phyloP scores from a whole-genome alignment of 148 eudicot genomes.

The Nepenthes mirabilis region DNA sequence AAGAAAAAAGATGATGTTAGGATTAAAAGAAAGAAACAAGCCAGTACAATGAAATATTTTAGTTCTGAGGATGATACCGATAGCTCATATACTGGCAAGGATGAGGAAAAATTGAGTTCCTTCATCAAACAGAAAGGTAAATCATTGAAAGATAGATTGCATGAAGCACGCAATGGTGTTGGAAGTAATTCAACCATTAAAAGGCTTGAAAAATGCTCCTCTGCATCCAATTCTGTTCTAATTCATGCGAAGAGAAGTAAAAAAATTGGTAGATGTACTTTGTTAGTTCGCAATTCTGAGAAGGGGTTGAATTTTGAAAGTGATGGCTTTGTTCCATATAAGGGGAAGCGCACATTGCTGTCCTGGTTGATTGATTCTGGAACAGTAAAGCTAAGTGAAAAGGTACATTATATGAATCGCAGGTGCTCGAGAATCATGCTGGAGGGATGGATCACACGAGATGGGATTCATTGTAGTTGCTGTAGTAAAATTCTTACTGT shows the following conservation, averaged over 20 bases:
- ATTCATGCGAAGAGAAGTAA: conserved; percentile 49
- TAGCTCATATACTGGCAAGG: conserved; percentile 37
- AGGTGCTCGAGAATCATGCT: conserved; percentile 43
- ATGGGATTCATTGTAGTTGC: conserved; percentile 90
- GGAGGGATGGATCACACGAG: conserved; percentile 84
- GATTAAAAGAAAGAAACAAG: conserved; percentile 23
- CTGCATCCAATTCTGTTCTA: conserved; percentile 17
- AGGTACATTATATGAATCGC: conserved; percentile 71
- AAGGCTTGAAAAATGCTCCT: conserved; percentile 16
- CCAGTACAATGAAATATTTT: conserved; percentile 19
- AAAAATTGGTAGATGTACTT: conserved; percentile 71
- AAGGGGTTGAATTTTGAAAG: conserved; percentile 40
- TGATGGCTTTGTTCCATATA: conserved; percentile 67
- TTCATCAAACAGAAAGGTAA: conserved; percentile 34
- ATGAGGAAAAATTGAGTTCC: conserved; percentile 37
- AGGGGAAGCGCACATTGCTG: conserved; percentile 69
- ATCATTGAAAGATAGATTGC: conserved; percentile 28
- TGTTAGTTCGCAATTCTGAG: conserved; percentile 62
- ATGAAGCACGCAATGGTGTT: conserved; percentile 26
- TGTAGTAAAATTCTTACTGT: conserved; percentile 82
- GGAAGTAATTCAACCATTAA: conserved; percentile 29
- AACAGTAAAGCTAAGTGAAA: conserved; percentile 46
- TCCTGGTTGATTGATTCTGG: conserved; percentile 87
- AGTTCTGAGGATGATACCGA: conserved; percentile 27
- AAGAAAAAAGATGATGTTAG: conserved; percentile 41